phyloP scores from a whole-genome alignment of 2,329 filamentous ascomycete genomes.

The Pseudogymnoascus sp. region DNA sequence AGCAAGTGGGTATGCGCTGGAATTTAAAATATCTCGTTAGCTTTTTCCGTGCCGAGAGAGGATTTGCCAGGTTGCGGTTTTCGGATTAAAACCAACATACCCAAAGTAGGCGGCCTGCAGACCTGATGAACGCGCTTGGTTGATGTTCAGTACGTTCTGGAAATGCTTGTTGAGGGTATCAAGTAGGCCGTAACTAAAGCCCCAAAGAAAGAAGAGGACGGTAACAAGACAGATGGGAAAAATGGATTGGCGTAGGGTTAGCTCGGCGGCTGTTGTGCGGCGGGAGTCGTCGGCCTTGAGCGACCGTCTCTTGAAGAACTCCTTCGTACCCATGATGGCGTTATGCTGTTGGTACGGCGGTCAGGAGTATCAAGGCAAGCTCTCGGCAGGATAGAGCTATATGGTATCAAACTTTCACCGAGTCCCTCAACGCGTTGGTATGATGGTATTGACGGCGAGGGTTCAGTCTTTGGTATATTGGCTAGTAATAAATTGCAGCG shows the following conservation, averaged over 20 bases:
- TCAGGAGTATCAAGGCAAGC: not conserved
- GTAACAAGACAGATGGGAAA: constrained; percentile 37
- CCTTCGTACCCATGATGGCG: not conserved
- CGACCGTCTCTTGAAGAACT: not conserved
- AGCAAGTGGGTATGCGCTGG: constrained; percentile 55
- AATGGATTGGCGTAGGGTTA: constrained; percentile 36
- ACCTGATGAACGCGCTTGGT: constrained; percentile 3
- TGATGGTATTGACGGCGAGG: not conserved
- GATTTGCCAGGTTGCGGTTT: not conserved
- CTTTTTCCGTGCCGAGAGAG: not conserved
- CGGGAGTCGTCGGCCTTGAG: constrained; percentile 7
- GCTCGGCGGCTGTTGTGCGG: constrained; percentile 32
- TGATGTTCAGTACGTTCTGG: constrained; percentile 32
- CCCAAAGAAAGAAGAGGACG: constrained; percentile 45
- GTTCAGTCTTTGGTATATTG: not conserved
- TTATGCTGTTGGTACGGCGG: not conserved
- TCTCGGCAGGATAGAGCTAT: not conserved
- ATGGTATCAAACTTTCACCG: not conserved
- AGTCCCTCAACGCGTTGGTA: not conserved
- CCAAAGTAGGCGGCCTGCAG: constrained; percentile 31
- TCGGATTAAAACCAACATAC: not conserved
- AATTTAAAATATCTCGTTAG: not conserved
- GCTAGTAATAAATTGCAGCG: not conserved
- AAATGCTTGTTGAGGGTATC: constrained; percentile 36
- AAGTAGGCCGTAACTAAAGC: constrained; percentile 35